Conservation (phyloP, 2,329 filamentous ascomycete species). For the Verticillium nonalfalfae region DNA sequence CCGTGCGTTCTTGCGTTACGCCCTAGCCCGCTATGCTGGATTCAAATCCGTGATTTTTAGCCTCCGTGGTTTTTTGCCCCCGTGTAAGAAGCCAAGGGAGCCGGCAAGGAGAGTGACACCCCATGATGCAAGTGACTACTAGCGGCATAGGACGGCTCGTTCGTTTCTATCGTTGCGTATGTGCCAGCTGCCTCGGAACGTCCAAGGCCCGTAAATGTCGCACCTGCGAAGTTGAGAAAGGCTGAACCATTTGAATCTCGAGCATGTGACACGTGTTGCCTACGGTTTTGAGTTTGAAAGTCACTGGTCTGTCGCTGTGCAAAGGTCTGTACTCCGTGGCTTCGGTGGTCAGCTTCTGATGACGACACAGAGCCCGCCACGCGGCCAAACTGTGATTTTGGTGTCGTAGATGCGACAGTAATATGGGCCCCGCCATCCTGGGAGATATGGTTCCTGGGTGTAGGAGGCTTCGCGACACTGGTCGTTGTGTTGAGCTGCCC, state of each 20-base stretch:
- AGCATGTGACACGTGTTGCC: not conserved
- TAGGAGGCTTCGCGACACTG: not conserved
- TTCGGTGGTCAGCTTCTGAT: not conserved
- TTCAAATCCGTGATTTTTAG: not conserved
- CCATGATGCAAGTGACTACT: slow-evolving; percentile 2
- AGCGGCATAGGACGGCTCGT: slow-evolving; percentile 2
- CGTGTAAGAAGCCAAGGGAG: slow-evolving; percentile 1
- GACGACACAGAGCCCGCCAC: not conserved
- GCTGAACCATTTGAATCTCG: not conserved
- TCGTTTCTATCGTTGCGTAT: slow-evolving; percentile 2
- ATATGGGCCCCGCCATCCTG: slow-evolving; percentile 1
- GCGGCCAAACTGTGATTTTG: slow-evolving; percentile 1
- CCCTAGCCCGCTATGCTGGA: slow-evolving; percentile 1
- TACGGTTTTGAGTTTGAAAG: slow-evolving; percentile 2
- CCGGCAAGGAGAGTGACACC: not conserved
- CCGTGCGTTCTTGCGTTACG: slow-evolving; percentile 2
- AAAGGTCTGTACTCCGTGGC: not conserved
- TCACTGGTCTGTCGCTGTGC: not conserved
- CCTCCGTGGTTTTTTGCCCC: not conserved
- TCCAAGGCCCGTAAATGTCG: slow-evolving; percentile 6
- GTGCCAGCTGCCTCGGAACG: slow-evolving; percentile 1
- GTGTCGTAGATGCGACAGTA: not conserved
- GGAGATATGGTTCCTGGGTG: slow-evolving; percentile 8
- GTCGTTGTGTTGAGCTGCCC: not conserved
- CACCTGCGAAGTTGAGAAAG: slow-evolving; percentile 6